A percentile compares a stretch with the other conserved stretches of the same genome.
These are phyloP conservation scores for Neurospora sp. DNA, from an alignment of 495 filamentous ascomycete genomes.

Conservation along the genomic window DNA sequence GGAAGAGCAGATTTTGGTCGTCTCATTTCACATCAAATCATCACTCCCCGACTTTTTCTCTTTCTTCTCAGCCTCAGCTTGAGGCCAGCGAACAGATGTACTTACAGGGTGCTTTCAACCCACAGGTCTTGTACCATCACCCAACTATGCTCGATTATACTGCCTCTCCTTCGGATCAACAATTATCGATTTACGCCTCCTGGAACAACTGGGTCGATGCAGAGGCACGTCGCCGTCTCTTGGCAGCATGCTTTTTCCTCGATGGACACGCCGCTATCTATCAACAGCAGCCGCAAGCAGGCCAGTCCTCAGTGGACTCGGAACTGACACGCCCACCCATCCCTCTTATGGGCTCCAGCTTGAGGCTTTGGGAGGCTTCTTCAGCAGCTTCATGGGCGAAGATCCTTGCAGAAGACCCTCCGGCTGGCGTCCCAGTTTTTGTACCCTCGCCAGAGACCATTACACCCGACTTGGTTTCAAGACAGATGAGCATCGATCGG, in stretches of 20 bases:
- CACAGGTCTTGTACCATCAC: constrained; percentile 29
- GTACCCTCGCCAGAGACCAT: constrained; percentile 20
- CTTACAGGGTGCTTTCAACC: constrained; percentile 34
- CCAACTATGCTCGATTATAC: constrained; percentile 15
- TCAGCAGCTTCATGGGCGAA: constrained; percentile 26
- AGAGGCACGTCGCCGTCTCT: constrained; percentile 40
- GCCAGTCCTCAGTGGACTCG: constrained; percentile 19
- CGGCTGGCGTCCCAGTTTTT: constrained; percentile 14
- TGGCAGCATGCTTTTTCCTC: constrained; percentile 39
- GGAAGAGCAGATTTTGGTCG: constrained; percentile 16
- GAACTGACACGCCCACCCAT: constrained; percentile 20
- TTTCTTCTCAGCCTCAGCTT: constrained; percentile 13
- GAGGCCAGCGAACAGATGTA: constrained; percentile 25
- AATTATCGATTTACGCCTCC: constrained; percentile 20
- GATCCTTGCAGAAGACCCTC: constrained; percentile 15
- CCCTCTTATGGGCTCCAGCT: constrained; percentile 27
- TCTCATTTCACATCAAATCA: constrained; percentile 18
- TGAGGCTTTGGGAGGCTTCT: constrained; percentile 30
- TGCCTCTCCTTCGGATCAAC: constrained; percentile 16
- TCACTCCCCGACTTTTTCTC: constrained; percentile 7
- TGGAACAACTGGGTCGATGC: constrained; percentile 40
- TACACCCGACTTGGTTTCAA: constrained; percentile 19
- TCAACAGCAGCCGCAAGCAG: constrained; percentile 34
- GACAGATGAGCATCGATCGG: constrained; percentile 22
- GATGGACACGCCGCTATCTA: constrained; percentile 42